Base-by-base conservation (phyloP, 306 rosid species). In the Rosa chinensis region DNA sequence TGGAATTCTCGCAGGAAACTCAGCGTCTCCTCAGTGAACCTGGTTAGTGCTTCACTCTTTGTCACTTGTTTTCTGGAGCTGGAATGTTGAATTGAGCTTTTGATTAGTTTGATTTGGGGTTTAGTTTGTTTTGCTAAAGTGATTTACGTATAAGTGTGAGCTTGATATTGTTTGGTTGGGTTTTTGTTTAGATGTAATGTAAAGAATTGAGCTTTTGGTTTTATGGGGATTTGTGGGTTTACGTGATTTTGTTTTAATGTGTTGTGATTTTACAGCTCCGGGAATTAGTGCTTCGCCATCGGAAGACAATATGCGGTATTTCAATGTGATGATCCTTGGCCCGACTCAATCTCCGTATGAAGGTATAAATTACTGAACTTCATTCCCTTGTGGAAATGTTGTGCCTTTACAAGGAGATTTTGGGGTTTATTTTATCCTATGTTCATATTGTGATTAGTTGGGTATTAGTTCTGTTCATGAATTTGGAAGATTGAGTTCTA, bases 1-100 rank as follows among this genome's bases (percentile, higher is more conserved):
- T 72, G 74, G 73, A 37, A 85, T 85, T 86, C 85, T 18, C 2
- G 80, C 90, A 92, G 99, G 99, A 94, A 87, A 94, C 99, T 71
- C 99, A 94, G 88, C 97, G 97, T 78, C 93, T 94, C 73, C 93
- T 94, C 66, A 94, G 99, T 89, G 99, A 94, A 86, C 99, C 99
- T 43, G 99, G 99, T 92, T 53, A 68, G 75, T 67, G 79, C n/a
- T 80, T 78, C 67, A 25, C 66, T 86, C 0, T 32, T 75, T 76
- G 13, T 11, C n/a, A 44, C 21, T 78, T 2, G 25, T 50, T 44
- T 43, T 44, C 1, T 79, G 43, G 52, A 62, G 63, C 70, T 20
- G 12, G 74, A 72, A 44, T 80, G 77, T 80, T 69, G 61, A 77
- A 48, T 70, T 63, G 43, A 32, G 23, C 18, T 70, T 9, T 83